A percentile compares a stretch with the other conserved stretches of the same genome.
Conservation (phyloP, 2,329 filamentous ascomycete genomes). For the Phialophora chinensis region DNA sequence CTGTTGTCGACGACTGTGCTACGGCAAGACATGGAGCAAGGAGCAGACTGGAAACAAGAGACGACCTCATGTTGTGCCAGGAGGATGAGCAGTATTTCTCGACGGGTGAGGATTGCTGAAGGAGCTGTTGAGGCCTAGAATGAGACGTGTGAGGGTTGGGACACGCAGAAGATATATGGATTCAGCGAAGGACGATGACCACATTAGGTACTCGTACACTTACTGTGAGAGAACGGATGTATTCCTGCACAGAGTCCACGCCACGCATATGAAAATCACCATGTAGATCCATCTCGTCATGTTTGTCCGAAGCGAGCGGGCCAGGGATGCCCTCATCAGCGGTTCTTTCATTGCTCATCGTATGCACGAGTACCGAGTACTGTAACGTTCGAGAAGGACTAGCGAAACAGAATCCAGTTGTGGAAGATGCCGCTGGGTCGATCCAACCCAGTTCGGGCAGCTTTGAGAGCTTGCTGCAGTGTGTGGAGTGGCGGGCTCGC, state of each 20-base stretch:
- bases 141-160: conserved; percentile 2
- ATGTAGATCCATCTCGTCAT: conserved; percentile 6
- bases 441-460: background rate
- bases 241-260: background rate
- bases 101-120: conserved; percentile 4
- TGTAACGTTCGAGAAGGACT: conserved; percentile 1
- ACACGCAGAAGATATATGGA: background rate
- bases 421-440: background rate
- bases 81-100: conserved; percentile 3
- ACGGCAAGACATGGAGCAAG: conserved; percentile 24
- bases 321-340: background rate
- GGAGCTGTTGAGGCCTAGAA: conserved; percentile 15
- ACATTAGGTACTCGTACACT: conserved; percentile 1
- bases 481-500: background rate
- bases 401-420: background rate
- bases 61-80: conserved; percentile 26
- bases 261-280: background rate
- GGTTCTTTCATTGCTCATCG: conserved; percentile 1
- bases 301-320: background rate
- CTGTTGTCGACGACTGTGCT: conserved; percentile 29
- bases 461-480: background rate
- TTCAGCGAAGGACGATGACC: background rate
- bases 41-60: conserved; percentile 24
- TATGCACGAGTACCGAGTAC: background rate
- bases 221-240: background rate